These are phyloP conservation scores for Calonectria multiphialidica DNA, from an alignment of 2,329 filamentous ascomycete genomes.

Conservation along the genomic window DNA sequence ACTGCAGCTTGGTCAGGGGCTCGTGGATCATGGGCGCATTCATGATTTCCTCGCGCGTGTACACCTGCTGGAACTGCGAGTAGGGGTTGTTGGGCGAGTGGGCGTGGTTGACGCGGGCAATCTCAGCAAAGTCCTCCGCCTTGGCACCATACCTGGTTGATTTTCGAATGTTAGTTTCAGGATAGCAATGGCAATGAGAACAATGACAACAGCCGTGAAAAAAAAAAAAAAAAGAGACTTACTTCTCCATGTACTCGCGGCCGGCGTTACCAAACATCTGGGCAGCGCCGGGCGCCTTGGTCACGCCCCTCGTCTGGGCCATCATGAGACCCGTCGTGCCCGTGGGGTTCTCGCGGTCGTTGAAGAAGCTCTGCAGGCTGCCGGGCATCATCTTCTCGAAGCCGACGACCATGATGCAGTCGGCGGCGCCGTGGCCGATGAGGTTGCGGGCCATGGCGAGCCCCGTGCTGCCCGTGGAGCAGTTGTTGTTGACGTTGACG, in stretches of 20 bases:
- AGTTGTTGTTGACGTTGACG: constrained; percentile 99
- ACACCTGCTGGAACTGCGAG: constrained; percentile 96
- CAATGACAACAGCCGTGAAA: not conserved
- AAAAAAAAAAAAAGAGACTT: constrained; percentile 40
- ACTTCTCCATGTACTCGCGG: constrained; percentile 94
- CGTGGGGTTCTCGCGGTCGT: constrained; percentile 85
- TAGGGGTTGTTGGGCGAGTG: constrained; percentile 96
- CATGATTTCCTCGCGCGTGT: constrained; percentile 86
- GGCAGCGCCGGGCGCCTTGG: constrained; percentile 85
- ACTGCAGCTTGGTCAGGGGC: constrained; percentile 97
- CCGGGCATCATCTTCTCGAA: constrained; percentile 99
- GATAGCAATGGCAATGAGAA: not conserved
- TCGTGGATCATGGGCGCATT: constrained; percentile 82
- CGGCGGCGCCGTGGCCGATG: constrained; percentile 82
- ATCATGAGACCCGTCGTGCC: constrained; percentile 82
- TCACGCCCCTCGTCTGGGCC: constrained; percentile 83
- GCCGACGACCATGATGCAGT: constrained; percentile 91
- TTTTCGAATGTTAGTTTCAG: no score
- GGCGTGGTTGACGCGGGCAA: constrained; percentile 90
- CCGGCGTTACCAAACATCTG: constrained; percentile 98
- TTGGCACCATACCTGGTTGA: constrained; percentile 80
- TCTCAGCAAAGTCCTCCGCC: constrained; percentile 91
- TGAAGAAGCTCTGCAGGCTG: constrained; percentile 85
- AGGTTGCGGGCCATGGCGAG: constrained; percentile 86
- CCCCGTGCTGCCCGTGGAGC: constrained; percentile 93